A percentile compares a stretch with the other conserved stretches of the same genome.
Conservation (phyloP, 768 basidiomycete species). For the Lactarius pseudohatsudake region DNA sequence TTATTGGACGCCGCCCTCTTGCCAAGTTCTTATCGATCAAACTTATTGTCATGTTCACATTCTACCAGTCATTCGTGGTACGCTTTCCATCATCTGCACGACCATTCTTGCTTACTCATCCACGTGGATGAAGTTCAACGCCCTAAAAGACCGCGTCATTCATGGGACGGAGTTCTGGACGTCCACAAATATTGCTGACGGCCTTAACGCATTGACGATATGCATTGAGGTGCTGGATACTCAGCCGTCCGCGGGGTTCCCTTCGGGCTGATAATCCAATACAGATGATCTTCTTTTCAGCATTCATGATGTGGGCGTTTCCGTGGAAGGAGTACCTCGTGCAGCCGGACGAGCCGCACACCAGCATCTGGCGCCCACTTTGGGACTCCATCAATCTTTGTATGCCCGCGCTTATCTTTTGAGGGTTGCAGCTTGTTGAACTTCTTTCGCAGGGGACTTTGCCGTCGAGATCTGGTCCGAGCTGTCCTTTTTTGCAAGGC, state of each 20-base stretch:
- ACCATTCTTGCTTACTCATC: too few relatives aligned
- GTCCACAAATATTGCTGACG: conserved; percentile 77
- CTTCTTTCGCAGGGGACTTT: conserved; percentile 55
- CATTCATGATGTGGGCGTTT: conserved; percentile 85
- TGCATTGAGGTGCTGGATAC: conserved; percentile 69
- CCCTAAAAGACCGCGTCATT: conserved; percentile 69
- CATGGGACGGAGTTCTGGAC: conserved; percentile 86
- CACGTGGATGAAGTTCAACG: conserved; percentile 50
- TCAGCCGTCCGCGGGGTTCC: conserved; percentile 12
- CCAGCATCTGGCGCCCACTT: conserved; percentile 66
- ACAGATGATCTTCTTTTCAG: conserved; percentile 82
- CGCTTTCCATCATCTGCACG: not conserved
- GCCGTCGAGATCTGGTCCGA: conserved; percentile 61
- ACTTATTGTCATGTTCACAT: conserved; percentile 83
- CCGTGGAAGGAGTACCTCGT: conserved; percentile 60
- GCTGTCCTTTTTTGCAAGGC: conserved; percentile 57
- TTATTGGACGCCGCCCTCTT: conserved; percentile 72
- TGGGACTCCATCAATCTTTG: conserved; percentile 61
- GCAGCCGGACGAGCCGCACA: conserved; percentile 42
- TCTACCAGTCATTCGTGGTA: conserved; percentile 81
- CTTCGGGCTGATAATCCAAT: conserved; percentile 18
- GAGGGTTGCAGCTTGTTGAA: not conserved
- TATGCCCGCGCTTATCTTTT: conserved; percentile 33
- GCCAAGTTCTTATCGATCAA: conserved; percentile 89
- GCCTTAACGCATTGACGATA: conserved; percentile 76